Percentiles rank a stretch among this genome's conserved stretches.
phyloP scores from a whole-genome alignment of 2,329 filamentous ascomycete species.

The Pseudopithomyces maydicus region DNA sequence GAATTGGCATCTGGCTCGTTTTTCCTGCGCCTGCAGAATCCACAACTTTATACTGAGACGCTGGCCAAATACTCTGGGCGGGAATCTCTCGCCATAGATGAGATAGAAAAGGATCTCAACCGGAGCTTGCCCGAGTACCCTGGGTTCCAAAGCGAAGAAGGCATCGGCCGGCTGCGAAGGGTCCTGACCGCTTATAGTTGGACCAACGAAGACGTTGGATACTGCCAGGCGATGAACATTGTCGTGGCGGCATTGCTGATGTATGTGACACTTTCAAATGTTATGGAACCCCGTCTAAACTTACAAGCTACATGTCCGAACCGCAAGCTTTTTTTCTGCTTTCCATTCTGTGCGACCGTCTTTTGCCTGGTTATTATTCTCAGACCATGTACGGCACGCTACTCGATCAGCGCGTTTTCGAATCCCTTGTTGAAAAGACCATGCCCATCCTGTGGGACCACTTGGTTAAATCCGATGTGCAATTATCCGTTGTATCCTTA shows the following conservation, averaged over 20 bases:
- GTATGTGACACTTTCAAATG: slow-evolving; percentile 49
- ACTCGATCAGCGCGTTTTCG: slow-evolving; percentile 95
- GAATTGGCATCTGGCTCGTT: slow-evolving; percentile 91
- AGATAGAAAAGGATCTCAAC: slow-evolving; percentile 98
- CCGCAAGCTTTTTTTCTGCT: slow-evolving; percentile 93
- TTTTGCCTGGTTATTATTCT: slow-evolving; percentile 96
- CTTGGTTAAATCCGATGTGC: slow-evolving; percentile 94
- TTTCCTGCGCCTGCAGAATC: slow-evolving; percentile 84
- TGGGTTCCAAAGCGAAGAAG: slow-evolving; percentile 94
- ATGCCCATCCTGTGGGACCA: slow-evolving; percentile 99
- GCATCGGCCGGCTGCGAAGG: slow-evolving; percentile 84
- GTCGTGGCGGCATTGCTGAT: slow-evolving; percentile 97
- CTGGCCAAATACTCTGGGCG: slow-evolving; percentile 80
- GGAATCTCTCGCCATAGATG: slow-evolving; percentile 93
- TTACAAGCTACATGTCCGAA: slow-evolving; percentile 84
- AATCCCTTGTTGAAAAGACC: slow-evolving; percentile 96
- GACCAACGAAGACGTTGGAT: slow-evolving; percentile 93
- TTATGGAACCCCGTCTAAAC: slow-evolving; percentile 30
- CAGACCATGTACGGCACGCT: slow-evolving; percentile 99
- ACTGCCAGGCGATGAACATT: slow-evolving; percentile 99
- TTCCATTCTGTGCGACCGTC: slow-evolving; percentile 86
- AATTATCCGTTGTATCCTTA: slow-evolving; percentile 93
- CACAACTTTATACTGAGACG: slow-evolving; percentile 82
- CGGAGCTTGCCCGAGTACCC: slow-evolving; percentile 96
- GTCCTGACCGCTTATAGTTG: slow-evolving; percentile 98